Evolutionary conservation across 495 filamentous ascomycete genomes (phyloP), one percentile per base, ranked within the genome.

Genomic region (Neurospora hispaniola): DNA sequence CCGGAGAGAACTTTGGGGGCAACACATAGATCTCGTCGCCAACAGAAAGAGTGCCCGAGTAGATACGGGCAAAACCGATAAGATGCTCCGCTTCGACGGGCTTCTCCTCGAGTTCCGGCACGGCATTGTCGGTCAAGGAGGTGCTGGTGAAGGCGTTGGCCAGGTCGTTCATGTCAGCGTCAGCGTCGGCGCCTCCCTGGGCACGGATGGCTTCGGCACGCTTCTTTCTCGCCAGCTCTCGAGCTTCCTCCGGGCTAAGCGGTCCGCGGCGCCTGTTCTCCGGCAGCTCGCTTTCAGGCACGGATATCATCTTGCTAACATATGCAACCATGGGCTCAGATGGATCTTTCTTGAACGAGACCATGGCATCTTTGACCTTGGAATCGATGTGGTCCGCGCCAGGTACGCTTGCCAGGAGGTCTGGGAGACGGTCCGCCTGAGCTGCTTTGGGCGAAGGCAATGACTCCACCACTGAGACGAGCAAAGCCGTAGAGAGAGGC

Each of bases 231-330:
- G 90, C 95, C 54, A 96, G 77, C 74, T 98, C 94, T 72, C 92
- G 84, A 12, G 96, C 97, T 80, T 98, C 96, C 54, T 96, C 96
- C 0, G 92, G 90, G 70, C 88, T 95, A 76, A 99, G 86, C 40
- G 88, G 85, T 0, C 91, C 91, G 9, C 90, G 88, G 39, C 92
- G 88, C 78, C 90, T 95, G 74, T 94, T 93, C 70, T 93, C 86
- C 2, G 90, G 89, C 20, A 99, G 86, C 74, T 98, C 94, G 77
- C 93, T 97, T 77, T 94, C 93, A 2, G 93, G 94, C 20, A 98
- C 88, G 1, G 96, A 94, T 27, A 97, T 92, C 94, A 99, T 97
- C 81, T 99, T 99, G 81, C 94, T 98, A 54, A 99, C 93, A 75
- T 96, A 99, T 11, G 94, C 96, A 8, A 98, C 93, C 4, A 96